Base-by-base conservation (phyloP, 768 basidiomycete genomes). In the Leccinum incarnatum region DNA sequence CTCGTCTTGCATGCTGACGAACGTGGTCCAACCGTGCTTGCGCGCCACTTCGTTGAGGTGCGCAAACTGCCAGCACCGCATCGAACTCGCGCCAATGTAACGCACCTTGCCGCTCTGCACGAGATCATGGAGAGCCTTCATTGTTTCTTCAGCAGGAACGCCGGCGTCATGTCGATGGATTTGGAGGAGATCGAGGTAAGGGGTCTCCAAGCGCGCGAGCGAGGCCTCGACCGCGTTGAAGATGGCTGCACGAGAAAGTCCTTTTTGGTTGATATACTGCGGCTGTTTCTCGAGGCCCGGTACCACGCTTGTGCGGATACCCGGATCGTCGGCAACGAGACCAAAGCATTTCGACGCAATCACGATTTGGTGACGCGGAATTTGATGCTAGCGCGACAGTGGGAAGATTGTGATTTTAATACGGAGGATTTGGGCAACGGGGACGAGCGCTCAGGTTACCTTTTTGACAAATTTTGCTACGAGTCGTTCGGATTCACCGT, bases 1-100 rank as follows among this genome's bases (percentile, higher is more conserved):
- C 53, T 81, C 78, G 51, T 77, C 75, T 69, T 85, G 83, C 76
- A 84, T 82, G 53, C 81, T 79, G 53, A 83, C 74, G 60, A 85
- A 85, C 59, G 74, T 78, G 5, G 83, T 82, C 75, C 82, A 81
- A 3, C 77, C 80, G 42, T 80, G 69, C 51, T 70, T 70, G 48
- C 69, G 70, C 12, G 80, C 80, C 5, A 79, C 74, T 40, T 77
- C 74, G 55, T 81, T 78, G 66, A 81, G 64, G 58, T 71, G 63
- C 8, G 73, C 72, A 29, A 80, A 76, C 53, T 80, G 75, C 79
- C 78, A 80, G 11, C 76, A 65, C 11, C 72, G 67, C 78, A 80
- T 78, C 37, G 77, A 78, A 57, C 77, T 78, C 2, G 77, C 78
- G 8, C 81, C 81, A 42, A 83, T 76, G 60, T 83, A 85, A 34